Conservation (phyloP, 2,329 filamentous ascomycete species). For the Colletotrichum lentis region DNA sequence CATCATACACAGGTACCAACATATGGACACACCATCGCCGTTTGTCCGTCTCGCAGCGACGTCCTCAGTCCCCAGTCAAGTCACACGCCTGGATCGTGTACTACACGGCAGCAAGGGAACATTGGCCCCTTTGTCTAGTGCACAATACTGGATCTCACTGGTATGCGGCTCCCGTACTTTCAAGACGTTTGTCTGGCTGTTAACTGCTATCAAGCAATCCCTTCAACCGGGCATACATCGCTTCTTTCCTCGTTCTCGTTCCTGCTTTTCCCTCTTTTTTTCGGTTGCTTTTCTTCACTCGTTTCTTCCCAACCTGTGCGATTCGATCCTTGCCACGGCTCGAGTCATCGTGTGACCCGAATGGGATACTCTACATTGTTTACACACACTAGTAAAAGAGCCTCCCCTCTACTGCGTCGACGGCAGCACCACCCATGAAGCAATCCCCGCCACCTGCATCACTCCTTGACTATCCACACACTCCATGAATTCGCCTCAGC, state of each 20-base stretch:
- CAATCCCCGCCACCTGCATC: constrained; percentile 37
- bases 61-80: background rate
- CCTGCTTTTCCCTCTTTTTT: background rate
- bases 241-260: background rate
- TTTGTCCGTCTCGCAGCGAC: background rate
- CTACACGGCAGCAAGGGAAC: constrained; percentile 16
- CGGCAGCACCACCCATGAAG: constrained; percentile 23
- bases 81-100: constrained; percentile 6
- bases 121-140: background rate
- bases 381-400: background rate
- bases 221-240: constrained; percentile 3
- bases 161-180: constrained; percentile 29
- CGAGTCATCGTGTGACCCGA: constrained; percentile 25
- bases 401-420: constrained; percentile 3
- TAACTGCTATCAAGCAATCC: background rate
- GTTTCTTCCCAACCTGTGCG: too few relatives aligned
- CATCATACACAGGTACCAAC: background rate
- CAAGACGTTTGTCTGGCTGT: background rate
- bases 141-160: constrained; percentile 12
- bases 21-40: background rate
- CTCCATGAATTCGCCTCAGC: constrained; percentile 24
- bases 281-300: background rate
- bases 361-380: background rate
- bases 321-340: constrained; percentile 28
- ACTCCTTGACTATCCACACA: constrained; percentile 25